phyloP scores from a whole-genome alignment of 1,139 yeast species.

The Suhomyces maxii region DNA sequence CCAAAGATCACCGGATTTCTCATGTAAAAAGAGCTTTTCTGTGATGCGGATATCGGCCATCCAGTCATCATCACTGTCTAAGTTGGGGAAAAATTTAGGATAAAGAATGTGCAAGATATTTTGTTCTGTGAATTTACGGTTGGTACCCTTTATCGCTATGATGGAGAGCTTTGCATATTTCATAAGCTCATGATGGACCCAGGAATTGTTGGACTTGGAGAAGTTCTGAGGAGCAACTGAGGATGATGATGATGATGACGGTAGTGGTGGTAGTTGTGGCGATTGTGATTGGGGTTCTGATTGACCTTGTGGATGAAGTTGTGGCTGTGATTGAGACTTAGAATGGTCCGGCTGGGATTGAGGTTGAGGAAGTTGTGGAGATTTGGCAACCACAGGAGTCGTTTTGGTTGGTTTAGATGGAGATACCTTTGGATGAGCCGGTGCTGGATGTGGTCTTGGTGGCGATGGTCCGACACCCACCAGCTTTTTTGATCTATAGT shows the following conservation, averaged over 20 bases:
- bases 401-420: too few relatives aligned
- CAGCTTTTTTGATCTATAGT: not conserved
- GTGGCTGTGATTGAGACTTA: too few relatives aligned
- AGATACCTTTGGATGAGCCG: too few relatives aligned
- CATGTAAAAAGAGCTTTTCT: slow-evolving; percentile 13
- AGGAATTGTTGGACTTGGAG: slow-evolving; percentile 27
- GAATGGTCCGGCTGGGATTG: too few relatives aligned
- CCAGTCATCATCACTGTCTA: slow-evolving; percentile 49
- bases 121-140: slow-evolving; percentile 41
- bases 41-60: slow-evolving; percentile 25
- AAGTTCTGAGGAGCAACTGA: slow-evolving; percentile 7
- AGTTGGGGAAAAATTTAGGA: slow-evolving; percentile 48
- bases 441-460: too few relatives aligned
- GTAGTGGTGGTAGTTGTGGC: too few relatives aligned
- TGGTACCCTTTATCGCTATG: slow-evolving; percentile 43
- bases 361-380: too few relatives aligned
- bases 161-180: slow-evolving; percentile 43
- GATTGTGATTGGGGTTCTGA: too few relatives aligned
- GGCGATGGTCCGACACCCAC: too few relatives aligned
- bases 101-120: slow-evolving; percentile 48
- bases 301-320: too few relatives aligned
- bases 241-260: too few relatives aligned
- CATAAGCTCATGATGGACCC: slow-evolving; percentile 39
- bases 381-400: too few relatives aligned
- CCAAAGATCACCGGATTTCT: slow-evolving; percentile 12